Evolutionary conservation across 2,329 filamentous ascomycete species (phyloP), one percentile per base, ranked within the genome.

Genomic region (Penicillium freii): DNA sequence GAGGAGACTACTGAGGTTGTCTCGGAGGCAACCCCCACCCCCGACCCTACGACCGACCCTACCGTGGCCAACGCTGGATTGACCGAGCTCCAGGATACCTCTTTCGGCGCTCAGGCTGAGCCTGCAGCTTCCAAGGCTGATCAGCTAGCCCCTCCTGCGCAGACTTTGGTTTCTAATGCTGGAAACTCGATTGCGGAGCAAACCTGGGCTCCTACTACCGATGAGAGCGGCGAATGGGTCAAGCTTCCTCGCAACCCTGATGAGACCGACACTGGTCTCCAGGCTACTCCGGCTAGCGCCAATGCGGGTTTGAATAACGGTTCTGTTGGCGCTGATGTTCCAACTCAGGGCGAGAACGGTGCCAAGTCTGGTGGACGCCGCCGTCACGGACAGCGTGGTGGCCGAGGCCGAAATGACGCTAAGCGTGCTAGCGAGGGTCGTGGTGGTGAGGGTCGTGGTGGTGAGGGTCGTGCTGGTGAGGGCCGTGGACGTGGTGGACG

Each of bases 161-260:
- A 79, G 64, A 73, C 77, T n/a, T 64, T 74, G 11, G 74, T 75
- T 49, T 69, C 68, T n/a, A 69, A 76, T 61, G 74, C 73, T 45
- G 78, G 74, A 11, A 79, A 79, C 61, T 68, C 74, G 11, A 68
- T 77, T 38, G 84, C 80, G 17, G 81, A 81, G 59, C 75, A 80
- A 42, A 78, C 76, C 47, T 87, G 85, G 49, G 77, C 81, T 54
- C 78, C 81, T 25, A 71, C 81, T 13, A 72, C 71, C 42, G 78
- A 81, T 29, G 89, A 92, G 64, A 83, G 81, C 54, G 83, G 81
- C 52, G 54, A 53, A 31, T 94, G 90, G 84, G 88, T 95, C 59
- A 85, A 91, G 72, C 80, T 90, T 44, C 85, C 90, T 51, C 85
- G 88, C 56, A 85, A 92, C 69, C 83, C 87, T 46, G 78, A 84